phyloP scores from a whole-genome alignment of 306 rosid genomes.

The Glycine tomentella region DNA sequence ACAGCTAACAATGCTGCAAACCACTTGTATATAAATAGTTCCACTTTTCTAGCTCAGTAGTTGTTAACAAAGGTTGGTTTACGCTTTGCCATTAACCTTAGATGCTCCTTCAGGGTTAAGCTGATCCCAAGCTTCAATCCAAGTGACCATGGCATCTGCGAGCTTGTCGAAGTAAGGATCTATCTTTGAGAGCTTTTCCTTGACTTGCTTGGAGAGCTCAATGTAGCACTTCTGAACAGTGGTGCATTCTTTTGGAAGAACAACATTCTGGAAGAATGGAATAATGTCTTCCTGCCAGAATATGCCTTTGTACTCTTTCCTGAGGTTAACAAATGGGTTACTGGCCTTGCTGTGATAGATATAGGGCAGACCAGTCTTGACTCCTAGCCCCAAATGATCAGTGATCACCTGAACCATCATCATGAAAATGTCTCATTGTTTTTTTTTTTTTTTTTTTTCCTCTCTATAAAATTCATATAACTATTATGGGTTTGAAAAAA shows the following conservation, averaged over 20 bases:
- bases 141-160: constrained; percentile 75
- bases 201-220: constrained; percentile 85
- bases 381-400: constrained; percentile 89
- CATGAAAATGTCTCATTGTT: constrained; percentile 17
- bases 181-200: constrained; percentile 78
- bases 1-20: constrained; percentile 53
- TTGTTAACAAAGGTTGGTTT: constrained; percentile 16
- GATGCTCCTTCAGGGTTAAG: constrained; percentile 60
- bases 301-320: constrained; percentile 60
- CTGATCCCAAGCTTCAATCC: constrained; percentile 84
- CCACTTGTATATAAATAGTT: constrained; percentile 6
- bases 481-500: neutral
- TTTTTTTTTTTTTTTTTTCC: too few species aligned
- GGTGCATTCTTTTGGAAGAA: constrained; percentile 78
- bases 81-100: constrained; percentile 33
- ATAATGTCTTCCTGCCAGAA: constrained; percentile 61
- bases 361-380: constrained; percentile 87
- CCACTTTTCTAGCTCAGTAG: constrained; percentile 1
- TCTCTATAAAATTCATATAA: neutral
- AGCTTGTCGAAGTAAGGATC: constrained; percentile 87
- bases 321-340: constrained; percentile 56
- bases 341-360: constrained; percentile 63
- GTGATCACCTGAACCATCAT: constrained; percentile 59
- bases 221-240: constrained; percentile 88
- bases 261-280: constrained; percentile 52